Base-by-base conservation (phyloP, 2,329 filamentous ascomycete species). In the Parascedosporium putredinis region DNA sequence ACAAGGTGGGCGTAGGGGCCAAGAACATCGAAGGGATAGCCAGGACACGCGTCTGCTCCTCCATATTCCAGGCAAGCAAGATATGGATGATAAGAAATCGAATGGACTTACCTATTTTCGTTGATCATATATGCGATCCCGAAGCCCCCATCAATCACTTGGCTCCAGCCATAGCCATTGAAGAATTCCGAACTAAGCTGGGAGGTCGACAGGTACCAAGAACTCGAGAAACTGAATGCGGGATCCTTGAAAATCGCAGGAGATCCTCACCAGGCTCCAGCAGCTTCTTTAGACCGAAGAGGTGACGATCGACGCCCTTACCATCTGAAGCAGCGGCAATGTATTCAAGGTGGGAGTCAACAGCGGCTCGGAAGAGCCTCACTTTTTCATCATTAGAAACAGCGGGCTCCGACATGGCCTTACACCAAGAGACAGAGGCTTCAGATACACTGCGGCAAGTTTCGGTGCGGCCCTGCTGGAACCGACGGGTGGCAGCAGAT, bases 41-140 rank as follows among this genome's bases (percentile, higher is more conserved):
- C 16, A n/a, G n/a, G n/a, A n/a, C n/a, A n/a, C n/a, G n/a, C n/a
- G n/a, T n/a, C n/a, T n/a, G n/a, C n/a, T n/a, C n/a, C n/a, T n/a
- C n/a, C n/a, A n/a, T n/a, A n/a, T n/a, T n/a, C n/a, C n/a, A n/a
- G n/a, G n/a, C n/a, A n/a, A n/a, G n/a, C n/a, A n/a, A 42, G 18
- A 25, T 14, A 12, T 18, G 24, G 47, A 43, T 7, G 20, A 31
- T 1, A 18, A n/a, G n/a, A n/a, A n/a, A n/a, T n/a, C n/a, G n/a
- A n/a, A n/a, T n/a, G n/a, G 40, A 61, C 73, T 67, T 64, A 88
- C 84, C 81, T 90, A 68, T 96, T 95, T 76, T 97, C 91, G 65
- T 98, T 98, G 67, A 98, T 97, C 93, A 98, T 98, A 67, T 98
- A 98, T 34, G 93, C 93, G 63, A 98, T 95, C 56, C 93, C 93